Base-by-base conservation (phyloP, 148 eudicot species). In the Dianthus caryophyllus region DNA sequence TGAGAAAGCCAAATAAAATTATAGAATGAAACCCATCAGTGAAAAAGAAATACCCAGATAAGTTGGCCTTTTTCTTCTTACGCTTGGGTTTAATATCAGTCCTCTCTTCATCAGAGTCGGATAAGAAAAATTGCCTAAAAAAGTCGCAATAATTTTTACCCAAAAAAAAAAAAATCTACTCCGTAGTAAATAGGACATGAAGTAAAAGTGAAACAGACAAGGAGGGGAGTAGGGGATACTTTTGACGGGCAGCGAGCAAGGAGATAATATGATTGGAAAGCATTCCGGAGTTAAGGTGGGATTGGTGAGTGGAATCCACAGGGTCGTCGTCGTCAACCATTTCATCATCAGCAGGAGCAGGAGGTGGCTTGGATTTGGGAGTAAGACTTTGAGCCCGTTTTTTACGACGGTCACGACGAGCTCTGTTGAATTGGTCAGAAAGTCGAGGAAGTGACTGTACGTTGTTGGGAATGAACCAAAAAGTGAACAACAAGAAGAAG, bases 21-120 rank as follows among this genome's bases (percentile, higher is more conserved):
- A 61, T 31, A 38, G 20, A 27, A 5, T 22, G 41, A 62, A 44
- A 46, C n/a, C 11, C 60, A 4, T 5, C 18, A 9, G 56, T 8
- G 36, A 27, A 66, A 54, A 27, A 13, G 4, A 33, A 33, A 33
- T 77, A 95, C 99, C 99, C 91, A 46, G 84, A 78, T 56, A 50
- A 69, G 63, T 84, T 84, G 41, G 54, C 26, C 76, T 71, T 82
- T 76, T 81, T 90, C 88, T 81, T 95, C 79, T 80, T 90, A 4
- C 81, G 65, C 60, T 70, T 75, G 52, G 29, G 60, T 64, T 71
- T 80, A 58, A 77, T 81, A 75, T 72, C 79, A 10, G 50, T 54
- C 52, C 75, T 72, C 57, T 93, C 96, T 53, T 87, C 96, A 74
- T 95, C 99, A 5, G 97, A 83, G 76, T 95, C 99, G 31, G 99